Percentiles rank a stretch among this genome's conserved stretches.
Conservation (phyloP, 1,284 basidiomycete species). For the Ustilago curta region DNA sequence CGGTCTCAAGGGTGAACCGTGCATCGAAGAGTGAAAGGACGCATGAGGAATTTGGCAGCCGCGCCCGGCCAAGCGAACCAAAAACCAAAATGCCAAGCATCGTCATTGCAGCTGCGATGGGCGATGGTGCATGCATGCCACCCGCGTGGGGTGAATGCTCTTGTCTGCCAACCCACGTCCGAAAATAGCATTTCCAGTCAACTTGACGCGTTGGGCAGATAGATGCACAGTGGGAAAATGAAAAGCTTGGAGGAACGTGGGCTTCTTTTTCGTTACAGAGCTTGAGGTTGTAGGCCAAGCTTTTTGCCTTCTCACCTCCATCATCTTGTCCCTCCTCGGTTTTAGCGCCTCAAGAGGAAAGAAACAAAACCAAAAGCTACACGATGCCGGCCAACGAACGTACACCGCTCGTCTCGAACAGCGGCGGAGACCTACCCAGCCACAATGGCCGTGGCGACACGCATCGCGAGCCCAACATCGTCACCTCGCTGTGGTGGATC, state of each 20-base stretch:
- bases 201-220: too few species aligned
- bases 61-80: too few species aligned
- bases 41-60: too few species aligned
- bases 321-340: neutral
- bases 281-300: too few species aligned
- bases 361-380: too few species aligned
- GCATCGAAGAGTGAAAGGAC: too few species aligned
- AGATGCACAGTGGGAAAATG: too few species aligned
- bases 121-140: neutral
- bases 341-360: too few species aligned
- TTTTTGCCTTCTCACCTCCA: neutral
- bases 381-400: constrained; percentile 47
- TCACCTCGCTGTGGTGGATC: constrained; percentile 62
- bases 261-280: neutral
- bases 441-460: constrained; percentile 14
- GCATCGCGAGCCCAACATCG: constrained; percentile 29
- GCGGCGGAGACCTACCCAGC: constrained; percentile 20
- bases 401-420: constrained; percentile 32
- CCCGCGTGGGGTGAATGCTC: too few species aligned
- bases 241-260: neutral
- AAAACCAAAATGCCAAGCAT: constrained; percentile 22
- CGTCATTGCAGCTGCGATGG: constrained; percentile 11
- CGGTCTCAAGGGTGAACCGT: too few species aligned
- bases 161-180: too few species aligned
- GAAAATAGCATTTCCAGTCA: too few species aligned